Conservation (phyloP, 148 eudicot species). For the Euryodendron excelsum region DNA sequence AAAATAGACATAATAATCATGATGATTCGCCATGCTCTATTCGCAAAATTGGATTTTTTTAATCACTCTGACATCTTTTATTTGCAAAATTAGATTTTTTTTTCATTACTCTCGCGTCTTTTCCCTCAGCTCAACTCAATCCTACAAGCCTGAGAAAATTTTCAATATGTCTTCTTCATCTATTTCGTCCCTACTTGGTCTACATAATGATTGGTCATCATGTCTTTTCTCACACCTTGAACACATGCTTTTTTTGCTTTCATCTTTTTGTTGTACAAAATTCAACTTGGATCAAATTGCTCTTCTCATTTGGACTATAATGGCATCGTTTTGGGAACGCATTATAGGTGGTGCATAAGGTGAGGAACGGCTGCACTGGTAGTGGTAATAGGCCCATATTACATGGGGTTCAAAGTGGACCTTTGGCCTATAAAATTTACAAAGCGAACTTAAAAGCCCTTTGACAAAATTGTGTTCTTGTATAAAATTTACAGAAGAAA, state of each 20-base stretch:
- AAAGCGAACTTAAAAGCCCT: no score
- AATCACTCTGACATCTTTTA: no score
- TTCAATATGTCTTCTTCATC: no score
- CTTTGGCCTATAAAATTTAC: no score
- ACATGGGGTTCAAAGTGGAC: no score
- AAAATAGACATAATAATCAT: not conserved
- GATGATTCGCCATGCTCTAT: not conserved
- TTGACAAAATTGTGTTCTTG: no score
- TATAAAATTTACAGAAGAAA: no score
- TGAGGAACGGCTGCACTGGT: not conserved
- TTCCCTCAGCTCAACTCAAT: not conserved
- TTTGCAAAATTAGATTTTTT: no score
- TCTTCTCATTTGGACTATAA: not conserved
- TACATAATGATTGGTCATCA: not conserved
- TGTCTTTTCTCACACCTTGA: not conserved
- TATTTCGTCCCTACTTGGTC: not conserved
- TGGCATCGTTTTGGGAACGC: not conserved
- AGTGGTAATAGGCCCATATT: no score
- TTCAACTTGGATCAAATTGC: not conserved
- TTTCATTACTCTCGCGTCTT: no score
- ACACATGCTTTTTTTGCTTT: not conserved
- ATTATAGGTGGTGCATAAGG: not conserved
- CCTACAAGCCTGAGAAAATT: not conserved
- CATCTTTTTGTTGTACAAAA: not conserved
- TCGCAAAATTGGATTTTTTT: no score